phyloP scores from a whole-genome alignment of 2,329 filamentous ascomycete genomes.

The Botrytis pseudocinerea region DNA sequence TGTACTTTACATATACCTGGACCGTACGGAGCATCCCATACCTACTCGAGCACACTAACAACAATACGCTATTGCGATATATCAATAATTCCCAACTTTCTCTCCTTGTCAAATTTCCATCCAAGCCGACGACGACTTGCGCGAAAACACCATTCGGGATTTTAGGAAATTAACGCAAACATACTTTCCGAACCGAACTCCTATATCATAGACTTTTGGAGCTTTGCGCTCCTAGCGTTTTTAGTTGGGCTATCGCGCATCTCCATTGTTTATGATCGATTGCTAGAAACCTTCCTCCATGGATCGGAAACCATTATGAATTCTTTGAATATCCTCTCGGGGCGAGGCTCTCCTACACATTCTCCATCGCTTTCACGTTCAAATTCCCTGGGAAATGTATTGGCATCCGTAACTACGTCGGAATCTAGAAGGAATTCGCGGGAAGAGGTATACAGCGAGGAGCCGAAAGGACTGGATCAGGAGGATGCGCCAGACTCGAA shows the following conservation, averaged over 20 bases:
- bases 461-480: slow-evolving; percentile 39
- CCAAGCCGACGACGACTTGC: not conserved
- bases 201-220: slow-evolving; percentile 16
- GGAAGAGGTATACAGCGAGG: slow-evolving; percentile 45
- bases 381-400: slow-evolving; percentile 55
- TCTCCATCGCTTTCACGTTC: slow-evolving; percentile 58
- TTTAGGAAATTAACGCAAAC: not conserved
- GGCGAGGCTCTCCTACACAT: slow-evolving; percentile 68
- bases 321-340: slow-evolving; percentile 91
- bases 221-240: slow-evolving; percentile 21
- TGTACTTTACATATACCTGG: not conserved
- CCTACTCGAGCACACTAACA: not conserved
- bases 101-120: slow-evolving; percentile 2
- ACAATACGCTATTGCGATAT: not conserved
- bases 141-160: not conserved
- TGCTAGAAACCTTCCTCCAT: slow-evolving; percentile 41
- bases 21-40: slow-evolving; percentile 7
- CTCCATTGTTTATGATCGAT: slow-evolving; percentile 19
- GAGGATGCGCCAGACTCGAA: slow-evolving; percentile 44
- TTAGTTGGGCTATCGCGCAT: slow-evolving; percentile 8
- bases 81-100: slow-evolving; percentile 6
- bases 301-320: slow-evolving; percentile 76
- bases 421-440: slow-evolving; percentile 40
- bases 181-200: slow-evolving; percentile 10
- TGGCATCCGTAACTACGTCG: slow-evolving; percentile 31